Evolutionary conservation across 2,329 filamentous ascomycete genomes (phyloP).

Genomic region (Hymenoscyphus albidus): DNA sequence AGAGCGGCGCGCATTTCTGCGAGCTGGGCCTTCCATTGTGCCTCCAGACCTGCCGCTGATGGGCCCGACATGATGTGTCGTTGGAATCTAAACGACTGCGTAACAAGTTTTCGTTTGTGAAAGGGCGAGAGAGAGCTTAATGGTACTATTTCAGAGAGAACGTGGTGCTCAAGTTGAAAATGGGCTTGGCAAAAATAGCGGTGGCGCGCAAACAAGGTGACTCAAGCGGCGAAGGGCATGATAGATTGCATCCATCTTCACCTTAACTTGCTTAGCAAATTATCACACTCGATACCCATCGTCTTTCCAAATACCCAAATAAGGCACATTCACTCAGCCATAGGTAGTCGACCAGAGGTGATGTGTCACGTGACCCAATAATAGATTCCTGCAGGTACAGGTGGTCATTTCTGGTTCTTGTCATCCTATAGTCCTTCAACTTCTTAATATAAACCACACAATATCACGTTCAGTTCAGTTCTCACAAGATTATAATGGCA

Average conservation of each 20-base stretch:
- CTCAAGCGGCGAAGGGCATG: not conserved
- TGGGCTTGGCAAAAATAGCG: not conserved
- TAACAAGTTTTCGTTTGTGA: not conserved
- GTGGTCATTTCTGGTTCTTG: no score
- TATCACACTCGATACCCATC: no score
- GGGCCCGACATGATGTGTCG: conserved; percentile 21
- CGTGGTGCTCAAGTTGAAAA: not conserved
- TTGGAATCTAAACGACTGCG: not conserved
- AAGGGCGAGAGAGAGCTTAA: not conserved
- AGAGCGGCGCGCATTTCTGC: conserved; percentile 83
- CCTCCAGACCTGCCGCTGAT: conserved; percentile 38
- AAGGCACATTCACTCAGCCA: no score
- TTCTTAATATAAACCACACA: no score
- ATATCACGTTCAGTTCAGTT: no score
- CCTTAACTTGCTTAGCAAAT: not conserved
- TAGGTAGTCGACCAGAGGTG: no score
- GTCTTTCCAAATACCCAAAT: no score
- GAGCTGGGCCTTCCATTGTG: conserved; percentile 81
- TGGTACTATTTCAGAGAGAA: not conserved
- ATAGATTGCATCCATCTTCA: not conserved
- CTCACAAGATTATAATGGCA: no score
- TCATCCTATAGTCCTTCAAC: no score
- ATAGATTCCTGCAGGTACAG: no score
- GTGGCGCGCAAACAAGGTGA: not conserved
- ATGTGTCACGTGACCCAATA: no score